These are phyloP conservation scores for Platanthera zijinensis DNA, from an alignment of 106 monocot species.

Conservation along the genomic window DNA sequence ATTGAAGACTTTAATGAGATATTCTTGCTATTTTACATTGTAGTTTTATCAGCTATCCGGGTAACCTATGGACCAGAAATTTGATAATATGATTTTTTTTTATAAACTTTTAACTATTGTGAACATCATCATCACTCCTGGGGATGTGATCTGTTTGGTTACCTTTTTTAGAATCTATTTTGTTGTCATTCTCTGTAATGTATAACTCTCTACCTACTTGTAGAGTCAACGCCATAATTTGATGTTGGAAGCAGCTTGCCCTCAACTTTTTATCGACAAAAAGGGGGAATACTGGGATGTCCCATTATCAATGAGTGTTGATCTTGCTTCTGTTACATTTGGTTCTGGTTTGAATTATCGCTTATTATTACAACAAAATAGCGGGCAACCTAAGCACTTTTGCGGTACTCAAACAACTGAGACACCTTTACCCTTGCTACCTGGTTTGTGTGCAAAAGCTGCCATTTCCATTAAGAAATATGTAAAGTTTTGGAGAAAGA, in stretches of 20 bases:
- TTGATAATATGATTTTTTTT: neutral
- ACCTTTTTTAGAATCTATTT: neutral
- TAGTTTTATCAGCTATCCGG: neutral
- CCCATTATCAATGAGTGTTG: conserved; percentile 62
- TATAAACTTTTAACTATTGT: neutral
- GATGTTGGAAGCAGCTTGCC: conserved; percentile 68
- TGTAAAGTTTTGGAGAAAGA: conserved; percentile 73
- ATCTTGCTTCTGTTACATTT: conserved; percentile 62
- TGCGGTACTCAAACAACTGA: conserved; percentile 25
- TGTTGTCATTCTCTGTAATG: neutral
- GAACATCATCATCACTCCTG: neutral
- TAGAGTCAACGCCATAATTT: conserved; percentile 77
- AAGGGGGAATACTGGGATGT: conserved; percentile 87
- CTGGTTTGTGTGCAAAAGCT: conserved; percentile 82
- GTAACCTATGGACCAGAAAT: neutral
- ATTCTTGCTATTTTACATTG: neutral
- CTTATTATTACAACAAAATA: conserved; percentile 76
- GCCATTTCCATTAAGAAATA: conserved; percentile 64
- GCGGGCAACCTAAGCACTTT: conserved; percentile 64
- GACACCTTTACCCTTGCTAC: conserved; percentile 50
- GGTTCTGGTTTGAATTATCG: conserved; percentile 71
- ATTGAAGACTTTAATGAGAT: neutral
- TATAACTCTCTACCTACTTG: conserved; percentile 13
- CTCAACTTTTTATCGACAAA: conserved; percentile 80
- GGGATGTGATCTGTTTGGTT: neutral